Base-by-base conservation (phyloP, 2,329 filamentous ascomycete genomes). In the Sclerotinia nivalis region DNA sequence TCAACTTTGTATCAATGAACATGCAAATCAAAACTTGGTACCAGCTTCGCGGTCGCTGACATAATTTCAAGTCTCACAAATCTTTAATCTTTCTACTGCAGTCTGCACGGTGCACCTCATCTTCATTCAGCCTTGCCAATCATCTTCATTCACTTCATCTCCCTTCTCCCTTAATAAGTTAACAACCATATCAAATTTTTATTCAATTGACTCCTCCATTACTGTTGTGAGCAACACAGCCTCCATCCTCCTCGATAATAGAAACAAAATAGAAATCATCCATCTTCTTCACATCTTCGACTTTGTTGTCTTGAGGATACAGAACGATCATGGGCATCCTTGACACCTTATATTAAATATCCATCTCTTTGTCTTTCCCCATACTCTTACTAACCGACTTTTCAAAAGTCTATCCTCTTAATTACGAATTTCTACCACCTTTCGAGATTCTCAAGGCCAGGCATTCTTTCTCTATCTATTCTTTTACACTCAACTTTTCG, bases 301-400 rank as follows among this genome's bases (percentile, higher is more conserved):
- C 54, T 45, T 60, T 22, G 10, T 61, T 61, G 45, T 40, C 65
- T 61, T 50, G 15, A 60, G 22, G 52, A 62, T 60, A 49, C 37
- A 49, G 43, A 31, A 58, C 15, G 22, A 65, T 69, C 54, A 69
- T 71, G 67, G 54, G 67, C 50, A 50, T 66, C 67, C 59, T 65
- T 43, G 65, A 65, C 45, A 55, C 37, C 69, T 25, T 49, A 59
- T 69, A 55, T 60, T 68, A 68, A 60, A 56, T 43, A 43, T 43
- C 40, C 47, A 60, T 70, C 68, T 67, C 68, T 68, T 70, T 68
- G 64, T 68, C 64, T 60, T 55, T 56, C 28, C n/a, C 40, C 12
- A 52, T 56, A 22, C 12, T 49, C 40, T 22, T 9, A 18, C 56
- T n/a, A 37, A 37, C 13, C 18, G n/a, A 25, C 56, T 54, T 43